Base-by-base conservation (phyloP, 176 grass and related monocot species). In the Coix lacrymajobi region DNA sequence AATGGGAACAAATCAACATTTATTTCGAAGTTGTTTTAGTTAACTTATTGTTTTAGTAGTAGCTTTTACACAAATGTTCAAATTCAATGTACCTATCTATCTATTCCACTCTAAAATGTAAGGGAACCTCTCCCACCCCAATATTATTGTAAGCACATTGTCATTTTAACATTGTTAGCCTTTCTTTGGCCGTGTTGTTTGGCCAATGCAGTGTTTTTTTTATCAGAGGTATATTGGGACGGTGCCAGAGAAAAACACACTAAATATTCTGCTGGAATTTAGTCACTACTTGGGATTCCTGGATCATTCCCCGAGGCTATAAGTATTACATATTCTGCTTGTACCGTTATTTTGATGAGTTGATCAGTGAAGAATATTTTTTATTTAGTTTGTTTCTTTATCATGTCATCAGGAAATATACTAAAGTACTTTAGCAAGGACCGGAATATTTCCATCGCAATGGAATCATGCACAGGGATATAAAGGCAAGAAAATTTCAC, bases 391-490 rank as follows among this genome's bases (percentile, higher is more conserved):
- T 46, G 66, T 71, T 78, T 54, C 62, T 46, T 62, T 63, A 66
- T 87, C 74, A 97, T 89, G 94, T 97, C 71, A 97, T 92, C 69
- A 92, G 80, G 69, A 97, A 92, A 88, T 97, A 92, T 57, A 89
- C 94, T 4, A 94, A n/a, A 92, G 41, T 90, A 70, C 81, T 97
- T 54, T 89, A 94, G 75, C 88, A 94, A 78, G 95, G 92, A 1
- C 67, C 94, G 22, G 95, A 91, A 52, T 94, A 97, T 87, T 89
- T 97, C 73, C 95, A 94, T 91, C 92, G 92, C 28, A 92, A 97
- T 76, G 91, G 91, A 91, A 97, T 97, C 67, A 97, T 94, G 83
- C 95, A 97, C 62, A 92, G 95, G 85, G 95, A 97, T 72, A 97
- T 97, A 86, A 97, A 97, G 95, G 92, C 70, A 92, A 81, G 73